Evolutionary conservation across 805 yeast genomes (phyloP).

Genomic region (Kazachstania bromeliacearum): DNA sequence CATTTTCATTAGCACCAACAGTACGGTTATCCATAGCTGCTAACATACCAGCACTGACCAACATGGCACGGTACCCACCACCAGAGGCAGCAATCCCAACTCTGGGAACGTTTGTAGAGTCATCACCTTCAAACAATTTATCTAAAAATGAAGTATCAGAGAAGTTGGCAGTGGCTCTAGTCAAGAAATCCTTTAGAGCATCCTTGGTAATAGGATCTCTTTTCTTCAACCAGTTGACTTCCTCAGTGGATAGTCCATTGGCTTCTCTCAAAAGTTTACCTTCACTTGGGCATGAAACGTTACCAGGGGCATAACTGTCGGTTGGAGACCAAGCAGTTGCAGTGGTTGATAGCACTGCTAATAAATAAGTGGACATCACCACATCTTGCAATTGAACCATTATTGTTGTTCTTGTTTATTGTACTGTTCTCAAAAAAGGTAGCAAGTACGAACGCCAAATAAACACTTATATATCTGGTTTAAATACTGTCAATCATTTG

Average conservation of each 20-base stretch:
- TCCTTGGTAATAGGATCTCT: slow-evolving; percentile 39
- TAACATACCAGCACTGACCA: slow-evolving; percentile 74
- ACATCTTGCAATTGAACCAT: too few relatives aligned
- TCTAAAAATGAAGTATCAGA: slow-evolving; percentile 12
- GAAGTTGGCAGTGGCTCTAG: slow-evolving; percentile 30
- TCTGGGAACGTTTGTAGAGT: slow-evolving; percentile 29
- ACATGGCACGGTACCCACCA: slow-evolving; percentile 89
- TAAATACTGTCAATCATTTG: too few relatives aligned
- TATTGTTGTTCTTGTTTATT: too few relatives aligned
- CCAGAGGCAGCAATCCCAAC: slow-evolving; percentile 65
- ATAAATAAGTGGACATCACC: too few relatives aligned
- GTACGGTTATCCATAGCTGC: slow-evolving; percentile 78
- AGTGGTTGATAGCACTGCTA: not conserved
- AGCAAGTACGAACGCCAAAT: too few relatives aligned
- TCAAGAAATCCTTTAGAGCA: slow-evolving; percentile 38
- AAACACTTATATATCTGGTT: too few relatives aligned
- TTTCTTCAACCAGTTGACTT: slow-evolving; percentile 42
- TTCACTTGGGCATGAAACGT: slow-evolving; percentile 43
- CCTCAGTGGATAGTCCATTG: slow-evolving; percentile 35
- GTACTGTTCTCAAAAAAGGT: too few relatives aligned
- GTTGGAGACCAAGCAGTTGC: slow-evolving; percentile 43
- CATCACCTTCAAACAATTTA: slow-evolving; percentile 15
- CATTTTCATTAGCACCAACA: slow-evolving; percentile 39
- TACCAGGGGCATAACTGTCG: slow-evolving; percentile 53
- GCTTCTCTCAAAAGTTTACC: slow-evolving; percentile 41